Evolutionary conservation across 2,329 filamentous ascomycete species (phyloP).

Genomic region (Madurella mycetomatis): DNA sequence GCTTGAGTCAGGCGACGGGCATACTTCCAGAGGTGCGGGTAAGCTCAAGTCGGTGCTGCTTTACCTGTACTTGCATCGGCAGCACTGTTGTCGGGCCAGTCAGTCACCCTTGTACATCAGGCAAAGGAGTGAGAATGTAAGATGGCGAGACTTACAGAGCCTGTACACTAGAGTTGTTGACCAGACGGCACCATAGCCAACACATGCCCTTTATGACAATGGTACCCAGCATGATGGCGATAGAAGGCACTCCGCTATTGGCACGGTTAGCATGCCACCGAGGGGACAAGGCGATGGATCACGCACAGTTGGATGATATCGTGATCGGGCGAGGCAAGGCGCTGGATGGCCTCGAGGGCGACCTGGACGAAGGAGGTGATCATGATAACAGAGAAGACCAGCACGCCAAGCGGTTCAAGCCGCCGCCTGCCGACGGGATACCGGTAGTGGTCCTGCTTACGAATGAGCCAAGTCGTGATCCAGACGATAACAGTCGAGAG

Average conservation of each 20-base stretch:
- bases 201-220: slow-evolving; percentile 77
- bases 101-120: neutral
- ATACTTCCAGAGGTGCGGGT: no score
- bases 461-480: slow-evolving; percentile 70
- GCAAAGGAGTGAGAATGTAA: neutral
- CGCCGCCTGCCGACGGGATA: slow-evolving; percentile 73
- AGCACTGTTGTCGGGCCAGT: slow-evolving; percentile 20
- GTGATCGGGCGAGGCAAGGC: slow-evolving; percentile 57
- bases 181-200: slow-evolving; percentile 83
- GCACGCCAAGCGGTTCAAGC: slow-evolving; percentile 72
- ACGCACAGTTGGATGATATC: slow-evolving; percentile 63
- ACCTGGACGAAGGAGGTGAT: slow-evolving; percentile 81
- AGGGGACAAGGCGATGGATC: neutral
- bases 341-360: slow-evolving; percentile 62
- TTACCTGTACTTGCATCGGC: slow-evolving; percentile 30
- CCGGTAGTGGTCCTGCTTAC: slow-evolving; percentile 66
- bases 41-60: neutral
- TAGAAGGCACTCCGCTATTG: slow-evolving; percentile 58
- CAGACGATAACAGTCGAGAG: slow-evolving; percentile 77
- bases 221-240: slow-evolving; percentile 75
- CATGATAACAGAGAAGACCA: slow-evolving; percentile 83
- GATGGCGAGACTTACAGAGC: slow-evolving; percentile 52
- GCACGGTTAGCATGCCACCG: slow-evolving; percentile 4
- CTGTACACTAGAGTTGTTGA: slow-evolving; percentile 81
- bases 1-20: neutral